Evolutionary conservation across 2,329 filamentous ascomycete species (phyloP).

Genomic region (Samsoniella hepiali): DNA sequence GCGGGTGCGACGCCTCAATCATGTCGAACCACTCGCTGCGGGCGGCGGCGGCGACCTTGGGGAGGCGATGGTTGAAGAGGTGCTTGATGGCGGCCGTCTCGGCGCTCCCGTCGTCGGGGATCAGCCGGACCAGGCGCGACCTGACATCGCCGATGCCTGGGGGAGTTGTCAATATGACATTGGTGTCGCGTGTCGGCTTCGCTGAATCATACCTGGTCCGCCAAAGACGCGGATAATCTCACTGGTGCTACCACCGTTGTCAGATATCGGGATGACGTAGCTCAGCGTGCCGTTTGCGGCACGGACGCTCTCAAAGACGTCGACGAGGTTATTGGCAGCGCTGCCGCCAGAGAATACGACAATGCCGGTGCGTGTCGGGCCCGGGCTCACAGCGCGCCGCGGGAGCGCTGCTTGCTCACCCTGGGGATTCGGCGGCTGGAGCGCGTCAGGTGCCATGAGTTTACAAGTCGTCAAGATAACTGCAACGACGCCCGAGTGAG

Average conservation of each 20-base stretch:
- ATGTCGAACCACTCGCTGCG: slow-evolving; percentile 83
- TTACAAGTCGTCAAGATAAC: background rate
- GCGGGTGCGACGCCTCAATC: slow-evolving; percentile 72
- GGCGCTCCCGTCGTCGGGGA: slow-evolving; percentile 60
- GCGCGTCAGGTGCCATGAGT: slow-evolving; percentile 9
- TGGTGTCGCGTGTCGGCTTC: background rate
- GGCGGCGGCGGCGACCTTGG: slow-evolving; percentile 55
- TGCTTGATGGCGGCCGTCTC: slow-evolving; percentile 73
- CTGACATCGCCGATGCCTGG: slow-evolving; percentile 54
- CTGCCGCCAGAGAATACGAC: slow-evolving; percentile 90
- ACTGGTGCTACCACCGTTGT: slow-evolving; percentile 92
- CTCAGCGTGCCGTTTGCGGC: slow-evolving; percentile 66
- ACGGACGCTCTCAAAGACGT: slow-evolving; percentile 72
- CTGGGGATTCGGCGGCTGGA: background rate
- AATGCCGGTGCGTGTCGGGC: slow-evolving; percentile 39
- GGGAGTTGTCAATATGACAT: background rate
- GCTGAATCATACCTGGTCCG: slow-evolving; percentile 65
- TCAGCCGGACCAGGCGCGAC: slow-evolving; percentile 78
- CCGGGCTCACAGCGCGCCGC: slow-evolving; percentile 10
- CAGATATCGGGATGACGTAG: slow-evolving; percentile 92
- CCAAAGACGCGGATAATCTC: slow-evolving; percentile 94
- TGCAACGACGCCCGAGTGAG: background rate
- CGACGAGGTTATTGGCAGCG: slow-evolving; percentile 90
- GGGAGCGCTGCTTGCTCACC: slow-evolving; percentile 3
- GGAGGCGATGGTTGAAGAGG: slow-evolving; percentile 84